These are phyloP conservation scores for Datura wrightii DNA, from an alignment of 257 asterid species.

Conservation along the genomic window DNA sequence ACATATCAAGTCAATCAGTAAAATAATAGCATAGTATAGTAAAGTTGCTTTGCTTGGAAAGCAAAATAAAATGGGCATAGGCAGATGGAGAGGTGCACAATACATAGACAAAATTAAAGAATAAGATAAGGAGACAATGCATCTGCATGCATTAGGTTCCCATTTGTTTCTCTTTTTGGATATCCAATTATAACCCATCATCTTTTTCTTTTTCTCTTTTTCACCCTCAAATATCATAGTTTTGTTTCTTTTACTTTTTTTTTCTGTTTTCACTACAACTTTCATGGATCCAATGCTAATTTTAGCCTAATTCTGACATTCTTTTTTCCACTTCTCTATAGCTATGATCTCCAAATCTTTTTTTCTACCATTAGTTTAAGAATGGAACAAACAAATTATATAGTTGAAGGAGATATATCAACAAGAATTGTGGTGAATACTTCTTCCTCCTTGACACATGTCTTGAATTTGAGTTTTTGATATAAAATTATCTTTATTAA, in stretches of 20 bases:
- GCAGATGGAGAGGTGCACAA: neutral
- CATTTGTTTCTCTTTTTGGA: slow-evolving; percentile 18
- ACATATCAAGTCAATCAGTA: neutral
- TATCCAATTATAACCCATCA: slow-evolving; percentile 13
- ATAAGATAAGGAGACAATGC: slow-evolving; percentile 27
- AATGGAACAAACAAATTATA: neutral
- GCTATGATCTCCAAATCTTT: too few relatives aligned
- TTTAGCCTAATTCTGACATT: neutral
- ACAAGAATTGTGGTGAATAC: too few relatives aligned
- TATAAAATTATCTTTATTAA: too few relatives aligned
- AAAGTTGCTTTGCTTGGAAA: slow-evolving; percentile 19
- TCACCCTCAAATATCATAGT: neutral
- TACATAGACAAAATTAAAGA: neutral
- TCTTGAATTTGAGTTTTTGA: too few relatives aligned
- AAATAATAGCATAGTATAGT: neutral
- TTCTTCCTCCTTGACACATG: too few relatives aligned
- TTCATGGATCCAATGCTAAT: slow-evolving; percentile 25
- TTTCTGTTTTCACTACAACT: neutral
- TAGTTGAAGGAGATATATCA: neutral
- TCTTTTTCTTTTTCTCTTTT: neutral
- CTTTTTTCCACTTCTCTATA: neutral
- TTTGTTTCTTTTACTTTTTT: slow-evolving; percentile 24
- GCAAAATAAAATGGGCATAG: neutral
- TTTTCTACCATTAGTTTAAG: neutral
- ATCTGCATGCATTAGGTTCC: slow-evolving; percentile 19